Base-by-base conservation (phyloP, 371 early-diverging fungal species). In the Apophysomyces variabilis region DNA sequence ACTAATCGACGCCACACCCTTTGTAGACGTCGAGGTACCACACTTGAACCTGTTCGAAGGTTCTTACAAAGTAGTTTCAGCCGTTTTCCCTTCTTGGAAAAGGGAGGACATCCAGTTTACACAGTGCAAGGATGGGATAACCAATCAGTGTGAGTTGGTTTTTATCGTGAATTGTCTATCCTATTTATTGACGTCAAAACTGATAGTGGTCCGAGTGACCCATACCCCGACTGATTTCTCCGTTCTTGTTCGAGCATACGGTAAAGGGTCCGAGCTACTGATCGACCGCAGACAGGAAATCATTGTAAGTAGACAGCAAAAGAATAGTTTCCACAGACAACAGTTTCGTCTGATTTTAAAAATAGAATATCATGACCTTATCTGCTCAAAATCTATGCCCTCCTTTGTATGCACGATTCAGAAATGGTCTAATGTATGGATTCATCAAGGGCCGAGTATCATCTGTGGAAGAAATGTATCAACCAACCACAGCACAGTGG, bases 41-140 rank as follows among this genome's bases (percentile, higher is more conserved):
- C 80, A 80, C 58, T 66, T 72, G 35, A 71, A 85, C 57, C 76
- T 93, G 36, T 87, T 93, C 68, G 90, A 85, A 63, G 91, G 90
- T 32, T 84, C 93, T 14, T 80, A 68, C 60, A 68, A 76, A 11
- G 85, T 92, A 35, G 80, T 89, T 16, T 64, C 69, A 18, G 64
- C 58, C n/a, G 77, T 93, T 14, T 94, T 96, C 72, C 90, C 93
- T 9, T 74, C 83, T 38, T 96, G 95, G 96, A 72, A 85, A 39
- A 70, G 66, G 18, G 59, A 80, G 41, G 87, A 93, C 47, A 77
- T 93, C 35, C 73, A 74, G 6, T 81, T 91, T 61, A 71, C 82
- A 18, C 93, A 94, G 73, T 93, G 90, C 84, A 95, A 92, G 73
- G 93, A 94, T 64, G 97, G 97, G 38, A 96, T 96, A 69, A 96